A percentile compares a stretch with the other conserved stretches of the same genome.
phyloP scores from a whole-genome alignment of 805 yeast genomes.

The Lipomyces spencermartinsiae region DNA sequence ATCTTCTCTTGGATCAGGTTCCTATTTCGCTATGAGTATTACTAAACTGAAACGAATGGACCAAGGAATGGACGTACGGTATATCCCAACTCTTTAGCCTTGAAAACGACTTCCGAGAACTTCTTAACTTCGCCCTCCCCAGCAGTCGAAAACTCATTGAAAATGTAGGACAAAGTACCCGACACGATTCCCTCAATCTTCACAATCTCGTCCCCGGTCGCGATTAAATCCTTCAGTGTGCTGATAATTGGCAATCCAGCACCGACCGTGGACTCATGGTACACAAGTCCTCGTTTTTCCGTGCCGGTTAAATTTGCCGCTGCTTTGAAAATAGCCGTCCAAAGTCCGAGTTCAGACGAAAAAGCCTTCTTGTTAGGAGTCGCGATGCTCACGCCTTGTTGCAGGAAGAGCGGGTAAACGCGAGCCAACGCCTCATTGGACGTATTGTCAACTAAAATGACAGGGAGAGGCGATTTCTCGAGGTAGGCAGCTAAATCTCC shows the following conservation, averaged over 20 bases:
- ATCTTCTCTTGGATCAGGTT: constrained; percentile 99
- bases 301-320: constrained; percentile 52
- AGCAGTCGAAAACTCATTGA: constrained; percentile 83
- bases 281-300: constrained; percentile 69
- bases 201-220: constrained; percentile 91
- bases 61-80: constrained; percentile 50
- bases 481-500: constrained; percentile 68
- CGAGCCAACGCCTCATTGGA: constrained; percentile 80
- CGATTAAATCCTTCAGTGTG: constrained; percentile 83
- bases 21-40: constrained; percentile 46
- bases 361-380: constrained; percentile 99
- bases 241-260: constrained; percentile 96
- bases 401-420: constrained; percentile 74
- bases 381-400: constrained; percentile 86
- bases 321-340: constrained; percentile 74
- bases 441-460: constrained; percentile 92
- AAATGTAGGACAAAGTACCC: constrained; percentile 93
- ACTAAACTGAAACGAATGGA: background rate
- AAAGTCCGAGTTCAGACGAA: constrained; percentile 72
- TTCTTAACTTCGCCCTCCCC: constrained; percentile 60
- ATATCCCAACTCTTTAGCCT: constrained; percentile 91
- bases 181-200: constrained; percentile 96
- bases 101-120: constrained; percentile 87
- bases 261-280: constrained; percentile 98
- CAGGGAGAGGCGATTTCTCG: constrained; percentile 70